Conservation (phyloP, 805 yeast genomes). For the Yarrowia keelungensis region DNA sequence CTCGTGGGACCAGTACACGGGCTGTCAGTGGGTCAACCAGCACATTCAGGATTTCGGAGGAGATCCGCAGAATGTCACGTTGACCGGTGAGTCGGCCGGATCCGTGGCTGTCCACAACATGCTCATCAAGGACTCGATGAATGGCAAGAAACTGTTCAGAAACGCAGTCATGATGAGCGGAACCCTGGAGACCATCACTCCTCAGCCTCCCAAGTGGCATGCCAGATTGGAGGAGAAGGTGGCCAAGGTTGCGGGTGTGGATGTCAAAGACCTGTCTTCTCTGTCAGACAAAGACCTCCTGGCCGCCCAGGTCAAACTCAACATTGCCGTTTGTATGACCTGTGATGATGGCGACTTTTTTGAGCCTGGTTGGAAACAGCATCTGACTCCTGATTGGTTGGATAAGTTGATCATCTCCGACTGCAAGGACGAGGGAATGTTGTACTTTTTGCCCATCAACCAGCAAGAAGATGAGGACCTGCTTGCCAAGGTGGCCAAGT, state of each 20-base stretch:
- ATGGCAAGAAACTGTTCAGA: conserved; percentile 31
- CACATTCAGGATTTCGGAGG: conserved; percentile 58
- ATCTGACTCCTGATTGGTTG: conserved; percentile 31
- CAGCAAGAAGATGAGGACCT: conserved; percentile 15
- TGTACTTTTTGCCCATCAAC: conserved; percentile 21
- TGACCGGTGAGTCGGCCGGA: conserved; percentile 60
- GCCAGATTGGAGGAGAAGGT: conserved; percentile 7
- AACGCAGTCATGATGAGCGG: conserved; percentile 36
- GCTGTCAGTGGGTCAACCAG: conserved; percentile 56
- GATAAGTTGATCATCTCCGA: conserved; percentile 28
- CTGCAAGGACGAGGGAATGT: conserved; percentile 34
- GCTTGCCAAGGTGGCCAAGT: conserved; percentile 14
- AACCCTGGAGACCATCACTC: conserved; percentile 31
- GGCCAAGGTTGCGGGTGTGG: conserved; percentile 6
- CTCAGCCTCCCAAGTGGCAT: conserved; percentile 38
- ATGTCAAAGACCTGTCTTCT: neutral
- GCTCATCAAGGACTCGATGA: conserved; percentile 38
- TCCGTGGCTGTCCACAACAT: conserved; percentile 34
- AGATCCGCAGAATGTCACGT: conserved; percentile 53
- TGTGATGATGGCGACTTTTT: conserved; percentile 37
- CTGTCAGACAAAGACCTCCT: conserved; percentile 6
- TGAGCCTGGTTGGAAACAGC: conserved; percentile 34
- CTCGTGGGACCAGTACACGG: conserved; percentile 58
- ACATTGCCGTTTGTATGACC: conserved; percentile 28
- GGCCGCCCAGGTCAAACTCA: conserved; percentile 22